These are phyloP conservation scores for Plasmodium reichenowi DNA, from an alignment of 169 alveolate genomes.

Conservation along the genomic window DNA sequence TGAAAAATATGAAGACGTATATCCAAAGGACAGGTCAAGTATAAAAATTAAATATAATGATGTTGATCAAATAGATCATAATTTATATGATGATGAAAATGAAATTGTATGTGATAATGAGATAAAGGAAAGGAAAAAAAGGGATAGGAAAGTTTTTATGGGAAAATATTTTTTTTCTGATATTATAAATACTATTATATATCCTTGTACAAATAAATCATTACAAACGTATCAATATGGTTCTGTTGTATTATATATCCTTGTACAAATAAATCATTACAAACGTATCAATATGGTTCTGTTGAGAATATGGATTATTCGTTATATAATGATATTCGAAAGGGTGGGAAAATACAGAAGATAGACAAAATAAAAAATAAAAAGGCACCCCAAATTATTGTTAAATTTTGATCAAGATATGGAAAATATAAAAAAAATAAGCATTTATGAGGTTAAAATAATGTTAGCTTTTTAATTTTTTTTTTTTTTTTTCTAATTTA, in stretches of 20 bases:
- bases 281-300: too few relatives aligned
- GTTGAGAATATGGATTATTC: too few relatives aligned
- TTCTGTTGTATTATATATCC: slow-evolving; percentile 15
- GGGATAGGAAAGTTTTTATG: slow-evolving; percentile 53
- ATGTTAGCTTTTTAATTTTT: not conserved
- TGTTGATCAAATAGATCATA: slow-evolving; percentile 9
- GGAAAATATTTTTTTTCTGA: slow-evolving; percentile 68
- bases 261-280: too few relatives aligned
- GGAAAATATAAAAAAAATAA: too few relatives aligned
- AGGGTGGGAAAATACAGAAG: not conserved
- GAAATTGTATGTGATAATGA: not conserved
- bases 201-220: not conserved
- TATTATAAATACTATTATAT: slow-evolving; percentile 28
- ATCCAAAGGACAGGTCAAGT: slow-evolving; percentile 9
- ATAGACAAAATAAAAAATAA: not conserved
- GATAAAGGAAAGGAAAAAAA: slow-evolving; percentile 18
- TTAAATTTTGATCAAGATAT: slow-evolving; percentile 10
- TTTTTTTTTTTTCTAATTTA: slow-evolving; percentile 16
- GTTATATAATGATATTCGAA: too few relatives aligned
- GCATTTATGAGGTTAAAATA: too few relatives aligned
- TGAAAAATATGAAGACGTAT: not conserved
- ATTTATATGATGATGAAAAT: not conserved
- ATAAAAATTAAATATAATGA: slow-evolving; percentile 18
- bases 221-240: too few relatives aligned
- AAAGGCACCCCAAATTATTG: slow-evolving; percentile 36